Conservation (phyloP, 257 asterid genomes). For the Ballota nigra region DNA sequence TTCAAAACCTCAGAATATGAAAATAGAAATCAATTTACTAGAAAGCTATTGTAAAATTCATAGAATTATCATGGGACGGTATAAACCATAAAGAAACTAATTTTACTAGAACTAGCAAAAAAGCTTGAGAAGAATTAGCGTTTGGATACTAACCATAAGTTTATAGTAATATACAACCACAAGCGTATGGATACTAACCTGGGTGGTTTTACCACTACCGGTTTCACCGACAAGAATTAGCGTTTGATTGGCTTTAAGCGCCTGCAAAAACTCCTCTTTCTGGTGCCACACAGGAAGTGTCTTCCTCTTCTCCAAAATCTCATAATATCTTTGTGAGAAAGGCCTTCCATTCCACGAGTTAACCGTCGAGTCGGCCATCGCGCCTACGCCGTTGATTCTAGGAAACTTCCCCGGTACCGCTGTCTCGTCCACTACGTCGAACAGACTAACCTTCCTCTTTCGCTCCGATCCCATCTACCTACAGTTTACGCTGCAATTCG, state of each 20-base stretch:
- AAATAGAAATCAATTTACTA: not conserved
- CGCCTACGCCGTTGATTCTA: constrained; percentile 44
- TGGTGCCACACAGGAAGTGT: constrained; percentile 97
- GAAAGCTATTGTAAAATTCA: not conserved
- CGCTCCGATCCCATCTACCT: constrained; percentile 87
- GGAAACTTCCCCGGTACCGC: constrained; percentile 48
- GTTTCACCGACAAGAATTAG: constrained; percentile 95
- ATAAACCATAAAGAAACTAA: not conserved
- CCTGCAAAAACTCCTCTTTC: constrained; percentile 83
- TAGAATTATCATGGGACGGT: not conserved
- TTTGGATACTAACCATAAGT: too few relatives aligned
- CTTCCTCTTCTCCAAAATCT: constrained; percentile 84
- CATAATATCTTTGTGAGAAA: constrained; percentile 70
- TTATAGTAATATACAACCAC: not conserved
- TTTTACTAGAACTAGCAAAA: not conserved
- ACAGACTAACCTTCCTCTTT: constrained; percentile 92
- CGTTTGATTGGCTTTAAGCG: constrained; percentile 59
- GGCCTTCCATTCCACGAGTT: constrained; percentile 75
- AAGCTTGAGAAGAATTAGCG: not conserved
- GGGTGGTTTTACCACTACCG: constrained; percentile 97
- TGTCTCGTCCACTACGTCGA: constrained; percentile 87
- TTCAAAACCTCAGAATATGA: not conserved
- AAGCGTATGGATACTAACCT: constrained; percentile 46
- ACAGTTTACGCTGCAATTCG: not conserved
- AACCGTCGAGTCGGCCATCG: constrained; percentile 29